Evolutionary conservation across 768 basidiomycete genomes (phyloP), one percentile per base, ranked within the genome.

Genomic region (Hebeloma cylindrosporum): DNA sequence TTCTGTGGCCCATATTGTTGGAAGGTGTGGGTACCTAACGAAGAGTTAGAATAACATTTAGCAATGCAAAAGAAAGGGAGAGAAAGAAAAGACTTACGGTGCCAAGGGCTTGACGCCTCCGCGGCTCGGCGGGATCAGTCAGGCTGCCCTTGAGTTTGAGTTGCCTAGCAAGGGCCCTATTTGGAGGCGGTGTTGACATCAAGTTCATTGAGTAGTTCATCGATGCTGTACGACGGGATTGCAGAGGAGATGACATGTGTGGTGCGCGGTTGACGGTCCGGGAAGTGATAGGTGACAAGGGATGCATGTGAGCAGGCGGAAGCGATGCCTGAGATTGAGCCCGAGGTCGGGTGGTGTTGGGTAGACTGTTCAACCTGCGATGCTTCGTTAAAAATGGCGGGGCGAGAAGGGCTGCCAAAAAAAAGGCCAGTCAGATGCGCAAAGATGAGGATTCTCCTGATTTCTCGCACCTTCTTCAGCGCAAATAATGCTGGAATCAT

Each of bases 181-280:
- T 84, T 1, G 77, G 84, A n/a, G 85, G 83, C 45, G 85, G 85
- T 32, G 85, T 88, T 32, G 77, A 77, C 63, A 75, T 63, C 26
- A 74, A 47, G 40, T 66, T 72, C 43, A 62, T 58, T 25, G 67
- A 57, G 20, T 67, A 61, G 36, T 64, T 66, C 21, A 64, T 52
- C 20, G 42, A 47, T 30, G 56, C 51, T 7, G 58, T 53, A 26
- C 66, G 65, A 31, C 69, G 66, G 28, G 64, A 42, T 29, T 64
- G 60, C 39, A 71, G 50, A 16, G 69, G 71, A 17, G 69, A 70
- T 11, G 59, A 50, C 7, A 61, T 57, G 37, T 58, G 61, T 14
- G 59, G 56, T 42, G 55, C 45, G 30, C 57, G 64, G 39, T 57
- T 56, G 26, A 56, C 54, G 47, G 56, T 62, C 26, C 62, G 62